Evolutionary conservation across 768 basidiomycete species (phyloP).

Genomic region (Trametes punicea): DNA sequence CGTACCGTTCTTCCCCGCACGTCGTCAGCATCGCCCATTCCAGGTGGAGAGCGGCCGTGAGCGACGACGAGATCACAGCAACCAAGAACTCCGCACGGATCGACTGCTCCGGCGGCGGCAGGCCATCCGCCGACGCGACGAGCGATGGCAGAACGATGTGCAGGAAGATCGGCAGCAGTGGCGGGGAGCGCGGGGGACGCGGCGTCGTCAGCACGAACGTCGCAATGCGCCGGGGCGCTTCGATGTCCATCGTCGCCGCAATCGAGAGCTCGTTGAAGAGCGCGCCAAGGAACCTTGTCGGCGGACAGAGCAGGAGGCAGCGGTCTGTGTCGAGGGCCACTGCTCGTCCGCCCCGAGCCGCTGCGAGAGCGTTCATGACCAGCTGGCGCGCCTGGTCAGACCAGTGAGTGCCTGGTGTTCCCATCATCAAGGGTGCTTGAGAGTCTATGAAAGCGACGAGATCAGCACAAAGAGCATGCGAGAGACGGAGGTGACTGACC

Average conservation of each 20-base stretch:
- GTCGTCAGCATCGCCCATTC: slow-evolving; percentile 64
- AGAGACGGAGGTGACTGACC: slow-evolving; percentile 11
- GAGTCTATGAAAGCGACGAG: not conserved
- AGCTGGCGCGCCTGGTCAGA: slow-evolving; percentile 54
- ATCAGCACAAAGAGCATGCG: not conserved
- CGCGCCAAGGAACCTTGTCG: slow-evolving; percentile 57
- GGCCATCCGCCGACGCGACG: slow-evolving; percentile 52
- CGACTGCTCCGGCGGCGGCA: slow-evolving; percentile 50
- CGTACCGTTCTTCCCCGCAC: slow-evolving; percentile 44
- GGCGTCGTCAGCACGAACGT: slow-evolving; percentile 69
- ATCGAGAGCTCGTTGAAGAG: slow-evolving; percentile 67
- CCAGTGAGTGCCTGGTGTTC: slow-evolving; percentile 27
- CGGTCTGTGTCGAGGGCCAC: slow-evolving; percentile 64
- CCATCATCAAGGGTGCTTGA: not conserved
- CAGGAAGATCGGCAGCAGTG: slow-evolving; percentile 71
- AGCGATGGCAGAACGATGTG: slow-evolving; percentile 63
- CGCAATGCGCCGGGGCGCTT: slow-evolving; percentile 60
- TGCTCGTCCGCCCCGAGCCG: slow-evolving; percentile 59
- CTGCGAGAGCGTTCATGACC: slow-evolving; percentile 53
- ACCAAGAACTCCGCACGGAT: slow-evolving; percentile 61
- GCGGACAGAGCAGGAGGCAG: slow-evolving; percentile 55
- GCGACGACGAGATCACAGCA: slow-evolving; percentile 58
- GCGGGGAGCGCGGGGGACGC: slow-evolving; percentile 47
- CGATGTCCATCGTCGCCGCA: slow-evolving; percentile 51
- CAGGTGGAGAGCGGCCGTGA: slow-evolving; percentile 65